phyloP scores from a whole-genome alignment of 441 rosid species.

The Jatropha multifida region DNA sequence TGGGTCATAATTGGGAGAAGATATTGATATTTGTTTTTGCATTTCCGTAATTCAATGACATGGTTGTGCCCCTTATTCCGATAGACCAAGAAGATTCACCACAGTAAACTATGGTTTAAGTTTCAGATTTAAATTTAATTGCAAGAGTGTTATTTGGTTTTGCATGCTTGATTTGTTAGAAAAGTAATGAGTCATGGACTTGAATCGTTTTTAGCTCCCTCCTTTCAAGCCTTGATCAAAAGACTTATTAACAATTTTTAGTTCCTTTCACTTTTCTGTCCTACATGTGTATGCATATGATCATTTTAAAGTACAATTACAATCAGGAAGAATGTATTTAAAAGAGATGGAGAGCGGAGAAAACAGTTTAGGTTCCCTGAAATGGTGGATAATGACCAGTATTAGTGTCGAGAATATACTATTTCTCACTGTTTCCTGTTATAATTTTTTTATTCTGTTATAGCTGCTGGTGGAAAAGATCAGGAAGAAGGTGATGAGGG shows the following conservation, averaged over 20 bases:
- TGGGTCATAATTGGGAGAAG: neutral
- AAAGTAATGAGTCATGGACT: neutral
- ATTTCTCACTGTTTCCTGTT: conserved; percentile 10
- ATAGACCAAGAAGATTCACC: neutral
- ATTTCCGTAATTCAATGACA: neutral
- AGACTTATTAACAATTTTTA: neutral
- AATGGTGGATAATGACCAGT: neutral
- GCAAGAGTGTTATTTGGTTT: neutral
- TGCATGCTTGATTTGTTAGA: neutral
- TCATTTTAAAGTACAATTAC: neutral
- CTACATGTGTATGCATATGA: neutral
- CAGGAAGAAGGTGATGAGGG: conserved; percentile 45
- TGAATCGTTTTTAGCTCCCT: neutral
- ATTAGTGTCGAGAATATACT: neutral
- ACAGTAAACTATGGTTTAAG: neutral
- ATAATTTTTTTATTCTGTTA: neutral
- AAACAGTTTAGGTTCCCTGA: neutral
- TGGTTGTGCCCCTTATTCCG: neutral
- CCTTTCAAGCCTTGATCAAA: neutral
- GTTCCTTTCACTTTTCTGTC: no score
- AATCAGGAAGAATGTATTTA: neutral
- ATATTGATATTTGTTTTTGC: neutral
- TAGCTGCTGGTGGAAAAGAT: conserved; percentile 50
- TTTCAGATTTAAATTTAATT: neutral
- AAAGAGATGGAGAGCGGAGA: neutral